Evolutionary conservation across 805 yeast genomes (phyloP), one percentile per base, ranked within the genome.

Genomic region (Citeromyces nyonsensis): DNA sequence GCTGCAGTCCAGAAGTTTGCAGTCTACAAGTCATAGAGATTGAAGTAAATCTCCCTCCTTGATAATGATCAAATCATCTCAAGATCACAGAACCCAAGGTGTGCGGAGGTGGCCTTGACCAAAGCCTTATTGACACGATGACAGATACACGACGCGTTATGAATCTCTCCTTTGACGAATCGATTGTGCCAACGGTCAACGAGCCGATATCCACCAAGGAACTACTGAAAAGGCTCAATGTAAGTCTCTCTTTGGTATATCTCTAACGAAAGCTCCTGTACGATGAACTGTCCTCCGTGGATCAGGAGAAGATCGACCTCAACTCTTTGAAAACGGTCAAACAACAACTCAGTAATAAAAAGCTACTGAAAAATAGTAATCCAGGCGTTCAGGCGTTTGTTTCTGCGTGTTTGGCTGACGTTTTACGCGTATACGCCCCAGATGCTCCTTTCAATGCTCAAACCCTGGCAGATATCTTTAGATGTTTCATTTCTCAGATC

Each of bases 371-470:
- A 25, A 77, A 75, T 44, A 61, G 69, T 31, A 83, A 82, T 44
- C 36, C 48, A 3, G 91, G 88, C 4, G 72, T 85, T 6, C 78
- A 73, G 40, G 71, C 86, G 0, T 69, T 61, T 36, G 66, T 66
- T 1, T 73, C 91, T 6, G 77, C 93, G 44, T 74, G 91, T 39
- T 39, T 84, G 6, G 63, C 84, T 5, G 94, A 85, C 47, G 59
- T 86, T 7, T 52, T 85, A 28, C 60, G 94, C 36, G 50, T 86
- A 10, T 77, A 65, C 44, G 95, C 94, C 1, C 95, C 95, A 0
- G 82, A 85, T 47, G 94, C 95, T 5, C 95, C 96, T 4, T 85
- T 66, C 51, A 70, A 79, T 2, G 72, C 73, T 15, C 39, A 56
- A 2, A 75, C 78, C 40, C 57, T 85, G 26, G 57, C 72, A 1